Base-by-base conservation (phyloP, 352 stramenopile genomes). In the Halophytophthora batemanensis region DNA sequence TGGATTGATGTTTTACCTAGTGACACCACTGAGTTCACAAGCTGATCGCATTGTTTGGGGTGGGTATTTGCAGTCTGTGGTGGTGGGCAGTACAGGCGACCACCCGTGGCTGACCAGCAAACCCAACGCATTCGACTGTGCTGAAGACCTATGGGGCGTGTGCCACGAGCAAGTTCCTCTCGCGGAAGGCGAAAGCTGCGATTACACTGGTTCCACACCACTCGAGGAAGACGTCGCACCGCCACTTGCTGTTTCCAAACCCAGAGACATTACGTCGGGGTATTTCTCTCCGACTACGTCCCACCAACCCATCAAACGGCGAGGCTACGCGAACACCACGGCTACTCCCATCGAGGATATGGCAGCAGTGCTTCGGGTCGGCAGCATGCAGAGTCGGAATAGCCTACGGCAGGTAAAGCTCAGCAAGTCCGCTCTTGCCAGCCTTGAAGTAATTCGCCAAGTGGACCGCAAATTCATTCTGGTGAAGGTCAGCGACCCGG, bases 401-500 rank as follows among this genome's bases (percentile, higher is more conserved):
- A 39, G 45, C 49, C 38, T 62, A 14, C 57, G 50, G 2, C 6
- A 49, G 12, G 58, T 88, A 48, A 86, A 86, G 44, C 65, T 97
- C 15, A 73, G 74, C 25, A 87, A 82, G 46, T 59, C 77, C 6
- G 77, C 87, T 15, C 68, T 97, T n/a, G 35, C 60, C 0, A 66
- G 60, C 10, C 42, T 93, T 19, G 42, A 83, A 38, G 84, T 97
- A 1, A 82, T 97, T 61, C 72, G 74, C 2, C 90, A 97, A 61
- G 77, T 97, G 22, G 88, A 97, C 56, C 67, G 72, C 7, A 97
- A 97, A 58, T 97, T 96, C 61, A 94, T 97, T 45, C 73, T 96
- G 11, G 84, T 83, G 37, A 67, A 66, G 54, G 67, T 66, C 12
- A 50, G 48, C 25, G 25, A 31, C 17, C 66, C 61, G 18, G 17